Evolutionary conservation across 768 basidiomycete genomes (phyloP).

Genomic region (Rhodosporidiobolus odoratus): DNA sequence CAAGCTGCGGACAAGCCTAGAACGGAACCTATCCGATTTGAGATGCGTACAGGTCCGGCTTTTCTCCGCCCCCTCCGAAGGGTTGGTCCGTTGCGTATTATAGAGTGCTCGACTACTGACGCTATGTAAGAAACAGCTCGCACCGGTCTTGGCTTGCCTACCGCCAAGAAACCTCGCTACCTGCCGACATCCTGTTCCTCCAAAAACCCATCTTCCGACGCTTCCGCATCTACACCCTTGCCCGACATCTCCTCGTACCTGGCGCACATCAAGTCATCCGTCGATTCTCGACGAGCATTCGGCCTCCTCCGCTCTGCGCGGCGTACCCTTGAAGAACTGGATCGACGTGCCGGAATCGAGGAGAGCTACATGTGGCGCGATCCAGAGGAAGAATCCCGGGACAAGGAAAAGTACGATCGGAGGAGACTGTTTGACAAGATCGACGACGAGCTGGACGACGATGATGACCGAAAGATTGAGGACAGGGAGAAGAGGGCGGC

Average conservation of each 20-base stretch:
- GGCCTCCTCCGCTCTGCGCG: slow-evolving; percentile 32
- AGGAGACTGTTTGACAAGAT: slow-evolving; percentile 16
- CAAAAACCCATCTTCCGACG: too few relatives aligned
- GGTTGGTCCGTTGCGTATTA: not conserved
- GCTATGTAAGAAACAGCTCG: not conserved
- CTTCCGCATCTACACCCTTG: slow-evolving; percentile 5
- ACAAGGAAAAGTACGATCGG: slow-evolving; percentile 5
- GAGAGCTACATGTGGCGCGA: slow-evolving; percentile 38
- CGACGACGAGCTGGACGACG: slow-evolving; percentile 32
- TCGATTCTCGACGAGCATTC: slow-evolving; percentile 28
- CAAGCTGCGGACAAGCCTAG: not conserved
- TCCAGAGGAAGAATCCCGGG: slow-evolving; percentile 34
- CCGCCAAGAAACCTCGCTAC: not conserved
- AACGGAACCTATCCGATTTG: slow-evolving; percentile 38
- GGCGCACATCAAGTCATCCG: slow-evolving; percentile 17
- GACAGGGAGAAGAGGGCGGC: not conserved
- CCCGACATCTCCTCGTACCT: slow-evolving; percentile 30
- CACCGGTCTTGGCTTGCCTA: slow-evolving; percentile 38
- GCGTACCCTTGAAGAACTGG: slow-evolving; percentile 38
- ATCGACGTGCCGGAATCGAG: slow-evolving; percentile 30
- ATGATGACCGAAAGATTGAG: not conserved
- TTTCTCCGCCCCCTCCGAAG: not conserved
- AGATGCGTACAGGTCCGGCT: slow-evolving; percentile 33
- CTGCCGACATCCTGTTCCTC: not conserved
- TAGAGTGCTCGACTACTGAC: not conserved